Evolutionary conservation across 2,329 filamentous ascomycete species (phyloP), one percentile per base, ranked within the genome.

Genomic region (Stachybotrys echinatus): DNA sequence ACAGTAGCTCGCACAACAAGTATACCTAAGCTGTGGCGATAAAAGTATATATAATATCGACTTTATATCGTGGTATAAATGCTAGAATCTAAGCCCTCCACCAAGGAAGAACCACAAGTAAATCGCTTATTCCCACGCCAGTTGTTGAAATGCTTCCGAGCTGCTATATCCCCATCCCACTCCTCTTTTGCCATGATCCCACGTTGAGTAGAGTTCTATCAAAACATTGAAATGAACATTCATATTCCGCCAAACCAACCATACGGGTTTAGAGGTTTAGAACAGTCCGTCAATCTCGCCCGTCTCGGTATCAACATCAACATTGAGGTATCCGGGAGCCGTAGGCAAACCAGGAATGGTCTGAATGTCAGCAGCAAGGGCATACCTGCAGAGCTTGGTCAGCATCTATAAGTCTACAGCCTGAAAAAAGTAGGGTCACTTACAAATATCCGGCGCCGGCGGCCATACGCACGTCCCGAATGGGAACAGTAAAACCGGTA

Each of bases 281-380:
- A 97, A 99, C 50, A 99, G 80, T 5, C 94, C 88, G 51, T 89
- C 84, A 56, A 92, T 89, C 72, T 92, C 88, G 49, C 88, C 88
- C n/a, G 87, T 92, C 74, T 91, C 87, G 6, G 77, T 72, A 61
- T 92, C 86, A 37, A 87, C 85, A 58, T 96, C 92, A 43, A 96
- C 92, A 62, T 96, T 96, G 54, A 97, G 76, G 66, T 97, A 97
- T 12, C 94, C 94, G 8, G 92, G 94, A 19, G 92, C 92, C 8
- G 94, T 97, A 10, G 92, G 92, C 56, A 99, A 76, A 54, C 94
- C 94, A 14, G 94, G 94, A 56, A 99, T 99, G 2, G 94, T 99
- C 76, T 97, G 94, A 58, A 99, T 97, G 65, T 99, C 94, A 14
- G 94, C 94, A 48, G 94, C 94, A 54, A 97, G 80, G 6, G 94